phyloP scores from a whole-genome alignment of 1,139 yeast genomes.

The Blastobotrys indianensis region DNA sequence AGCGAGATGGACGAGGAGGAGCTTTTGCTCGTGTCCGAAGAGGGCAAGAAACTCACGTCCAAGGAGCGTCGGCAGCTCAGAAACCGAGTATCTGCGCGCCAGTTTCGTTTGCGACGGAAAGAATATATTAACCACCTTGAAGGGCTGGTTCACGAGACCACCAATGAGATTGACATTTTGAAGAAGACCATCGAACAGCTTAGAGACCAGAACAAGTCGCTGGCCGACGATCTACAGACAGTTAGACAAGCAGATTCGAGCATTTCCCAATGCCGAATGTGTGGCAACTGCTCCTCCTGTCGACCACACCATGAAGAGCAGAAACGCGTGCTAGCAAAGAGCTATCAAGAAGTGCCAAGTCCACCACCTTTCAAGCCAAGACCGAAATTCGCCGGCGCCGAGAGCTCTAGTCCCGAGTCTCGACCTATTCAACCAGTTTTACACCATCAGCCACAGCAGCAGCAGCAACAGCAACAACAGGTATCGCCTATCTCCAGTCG shows the following conservation, averaged over 20 bases:
- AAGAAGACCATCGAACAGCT: slow-evolving; percentile 19
- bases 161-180: slow-evolving; percentile 22
- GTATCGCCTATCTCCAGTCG: too few species aligned
- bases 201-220: slow-evolving; percentile 11
- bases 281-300: slow-evolving; percentile 12
- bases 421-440: too few species aligned
- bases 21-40: slow-evolving; percentile 28
- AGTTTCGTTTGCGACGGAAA: slow-evolving; percentile 32
- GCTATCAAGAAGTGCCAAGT: neutral
- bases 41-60: slow-evolving; percentile 28
- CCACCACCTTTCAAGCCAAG: slow-evolving; percentile 4
- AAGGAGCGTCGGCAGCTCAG: slow-evolving; percentile 32
- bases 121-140: slow-evolving; percentile 32
- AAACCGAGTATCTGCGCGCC: slow-evolving; percentile 32
- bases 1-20: slow-evolving; percentile 28
- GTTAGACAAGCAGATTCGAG: neutral
- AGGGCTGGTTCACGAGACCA: slow-evolving; percentile 24
- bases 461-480: too few species aligned
- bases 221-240: slow-evolving; percentile 1
- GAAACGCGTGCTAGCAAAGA: neutral
- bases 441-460: too few species aligned
- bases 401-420: too few species aligned
- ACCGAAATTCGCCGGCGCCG: neutral
- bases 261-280: neutral
- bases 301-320: slow-evolving; percentile 5